phyloP scores from a whole-genome alignment of 768 basidiomycete genomes.

The Pisolithus marmoratus region DNA sequence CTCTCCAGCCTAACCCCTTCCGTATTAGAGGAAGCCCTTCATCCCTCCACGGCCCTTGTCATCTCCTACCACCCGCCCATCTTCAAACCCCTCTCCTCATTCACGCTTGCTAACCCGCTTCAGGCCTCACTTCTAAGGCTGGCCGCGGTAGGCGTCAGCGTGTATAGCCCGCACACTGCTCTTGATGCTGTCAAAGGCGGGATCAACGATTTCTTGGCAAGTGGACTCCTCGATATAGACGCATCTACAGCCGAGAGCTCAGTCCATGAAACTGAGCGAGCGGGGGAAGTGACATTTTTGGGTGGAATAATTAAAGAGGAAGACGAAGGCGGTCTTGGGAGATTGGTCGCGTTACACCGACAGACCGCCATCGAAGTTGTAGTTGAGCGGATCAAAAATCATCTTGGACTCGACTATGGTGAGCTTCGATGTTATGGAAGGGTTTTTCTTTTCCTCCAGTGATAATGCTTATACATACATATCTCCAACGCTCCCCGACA shows the following conservation, averaged over 20 bases:
- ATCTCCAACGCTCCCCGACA: too few species aligned
- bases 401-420: conserved; percentile 59
- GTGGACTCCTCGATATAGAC: conserved; percentile 39
- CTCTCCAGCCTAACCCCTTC: conserved; percentile 60
- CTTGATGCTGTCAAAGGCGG: conserved; percentile 82
- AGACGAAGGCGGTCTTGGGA: conserved; percentile 58
- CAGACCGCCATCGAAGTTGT: conserved; percentile 56
- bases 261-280: not conserved
- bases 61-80: conserved; percentile 85
- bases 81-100: conserved; percentile 65
- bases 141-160: conserved; percentile 74
- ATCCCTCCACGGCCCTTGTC: conserved; percentile 56
- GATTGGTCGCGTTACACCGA: conserved; percentile 57
- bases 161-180: conserved; percentile 86
- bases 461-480: too few species aligned
- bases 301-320: conserved; percentile 31
- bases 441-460: too few species aligned
- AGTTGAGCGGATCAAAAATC: conserved; percentile 62
- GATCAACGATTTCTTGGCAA: conserved; percentile 85
- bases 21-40: conserved; percentile 64
- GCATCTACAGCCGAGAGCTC: not conserved
- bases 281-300: conserved; percentile 24
- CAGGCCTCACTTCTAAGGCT: conserved; percentile 78
- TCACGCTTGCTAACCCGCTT: conserved; percentile 74
- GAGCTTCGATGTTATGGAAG: not conserved